phyloP scores from a whole-genome alignment of 306 rosid genomes.

The Quillaja saponaria region DNA sequence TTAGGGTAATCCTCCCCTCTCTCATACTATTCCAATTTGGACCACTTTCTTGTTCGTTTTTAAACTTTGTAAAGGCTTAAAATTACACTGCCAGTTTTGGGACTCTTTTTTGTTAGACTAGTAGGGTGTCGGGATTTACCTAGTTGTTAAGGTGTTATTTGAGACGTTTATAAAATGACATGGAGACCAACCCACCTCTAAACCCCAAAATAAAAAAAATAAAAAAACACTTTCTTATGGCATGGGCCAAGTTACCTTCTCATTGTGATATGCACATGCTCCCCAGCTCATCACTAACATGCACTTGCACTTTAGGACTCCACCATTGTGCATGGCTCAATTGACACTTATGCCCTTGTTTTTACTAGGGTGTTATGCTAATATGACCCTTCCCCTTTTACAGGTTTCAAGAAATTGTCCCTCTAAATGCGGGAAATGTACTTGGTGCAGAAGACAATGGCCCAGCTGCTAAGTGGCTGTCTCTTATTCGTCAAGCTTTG shows the following conservation, averaged over 20 bases:
- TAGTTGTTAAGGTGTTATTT: no score
- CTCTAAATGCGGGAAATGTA: conserved; percentile 83
- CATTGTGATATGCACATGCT: not conserved
- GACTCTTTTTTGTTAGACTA: not conserved
- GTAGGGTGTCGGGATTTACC: no score
- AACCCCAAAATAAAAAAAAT: no score
- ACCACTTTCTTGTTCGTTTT: conserved; percentile 12
- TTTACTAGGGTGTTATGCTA: not conserved
- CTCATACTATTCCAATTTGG: not conserved
- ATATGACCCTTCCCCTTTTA: not conserved
- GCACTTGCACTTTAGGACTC: conserved; percentile 2
- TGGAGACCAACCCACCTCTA: no score
- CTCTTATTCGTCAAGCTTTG: conserved; percentile 58
- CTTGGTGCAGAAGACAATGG: conserved; percentile 81
- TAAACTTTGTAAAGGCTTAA: conserved; percentile 1
- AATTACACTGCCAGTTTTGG: conserved; percentile 15
- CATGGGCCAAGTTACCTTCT: no score
- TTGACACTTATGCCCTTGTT: conserved; percentile 7
- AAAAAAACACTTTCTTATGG: not conserved
- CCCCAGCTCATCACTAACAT: conserved; percentile 26
- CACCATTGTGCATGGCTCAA: not conserved
- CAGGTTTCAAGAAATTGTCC: conserved; percentile 96
- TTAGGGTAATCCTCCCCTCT: conserved; percentile 55
- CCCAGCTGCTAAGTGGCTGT: conserved; percentile 77
- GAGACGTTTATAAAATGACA: no score